Conservation (phyloP, 192 early-diverging fungal genomes). For the Martensiomyces pterosporus region DNA sequence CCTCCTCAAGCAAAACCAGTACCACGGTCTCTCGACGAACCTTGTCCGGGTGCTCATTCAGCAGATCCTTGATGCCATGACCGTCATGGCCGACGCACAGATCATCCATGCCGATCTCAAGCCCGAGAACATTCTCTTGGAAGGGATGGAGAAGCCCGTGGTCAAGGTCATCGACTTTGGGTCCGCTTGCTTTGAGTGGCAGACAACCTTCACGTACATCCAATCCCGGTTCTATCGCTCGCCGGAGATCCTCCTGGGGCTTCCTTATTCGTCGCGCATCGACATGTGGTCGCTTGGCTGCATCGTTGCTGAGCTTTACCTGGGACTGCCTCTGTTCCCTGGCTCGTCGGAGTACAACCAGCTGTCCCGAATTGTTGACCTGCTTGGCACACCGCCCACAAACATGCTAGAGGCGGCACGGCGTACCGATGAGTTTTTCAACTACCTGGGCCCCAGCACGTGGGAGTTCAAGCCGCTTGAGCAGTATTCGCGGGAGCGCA, state of each 20-base stretch:
- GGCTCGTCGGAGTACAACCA: conserved; percentile 97
- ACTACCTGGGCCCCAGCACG: conserved; percentile 52
- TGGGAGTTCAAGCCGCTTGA: conserved; percentile 78
- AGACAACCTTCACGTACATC: conserved; percentile 97
- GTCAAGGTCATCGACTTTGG: conserved; percentile 99
- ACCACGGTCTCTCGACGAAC: conserved; percentile 89
- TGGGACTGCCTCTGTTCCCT: conserved; percentile 93
- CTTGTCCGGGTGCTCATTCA: conserved; percentile 88
- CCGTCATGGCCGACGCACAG: conserved; percentile 76
- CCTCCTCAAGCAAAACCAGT: conserved; percentile 96
- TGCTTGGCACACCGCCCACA: conserved; percentile 81
- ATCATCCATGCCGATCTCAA: conserved; percentile 99
- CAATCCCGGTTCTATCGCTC: conserved; percentile 96
- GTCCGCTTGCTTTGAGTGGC: conserved; percentile 92
- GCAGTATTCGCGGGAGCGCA: conserved; percentile 75
- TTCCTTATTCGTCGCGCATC: conserved; percentile 88
- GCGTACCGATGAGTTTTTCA: conserved; percentile 81
- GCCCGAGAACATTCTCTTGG: conserved; percentile 93
- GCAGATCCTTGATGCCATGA: conserved; percentile 91
- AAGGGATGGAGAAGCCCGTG: conserved; percentile 81
- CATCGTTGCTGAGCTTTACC: conserved; percentile 93
- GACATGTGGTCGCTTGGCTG: conserved; percentile 99
- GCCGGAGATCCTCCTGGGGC: conserved; percentile 91
- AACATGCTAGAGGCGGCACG: conserved; percentile 96
- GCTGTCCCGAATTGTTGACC: conserved; percentile 87